Conservation (phyloP, 2,329 filamentous ascomycete species). For the Diaporthe australafricana region DNA sequence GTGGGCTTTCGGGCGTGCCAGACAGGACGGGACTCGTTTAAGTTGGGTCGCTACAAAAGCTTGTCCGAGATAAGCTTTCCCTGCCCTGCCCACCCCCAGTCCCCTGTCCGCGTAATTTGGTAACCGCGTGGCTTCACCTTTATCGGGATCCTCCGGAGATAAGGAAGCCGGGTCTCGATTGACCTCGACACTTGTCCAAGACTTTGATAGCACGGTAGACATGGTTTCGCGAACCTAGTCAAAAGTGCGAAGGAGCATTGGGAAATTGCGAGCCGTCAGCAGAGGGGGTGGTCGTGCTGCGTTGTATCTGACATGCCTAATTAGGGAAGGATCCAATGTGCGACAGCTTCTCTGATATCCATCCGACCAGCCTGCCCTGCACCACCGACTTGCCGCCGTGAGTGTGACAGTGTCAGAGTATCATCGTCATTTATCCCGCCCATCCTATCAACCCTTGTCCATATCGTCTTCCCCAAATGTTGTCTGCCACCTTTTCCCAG, state of each 20-base stretch:
- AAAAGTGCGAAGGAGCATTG: not conserved
- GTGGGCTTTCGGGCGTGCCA: not conserved
- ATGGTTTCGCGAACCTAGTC: not conserved
- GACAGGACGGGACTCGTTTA: not conserved
- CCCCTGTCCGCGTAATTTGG: not conserved
- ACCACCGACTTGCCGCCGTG: not conserved
- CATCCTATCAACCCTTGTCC: not conserved
- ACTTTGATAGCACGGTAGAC: not conserved
- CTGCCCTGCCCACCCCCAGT: not conserved
- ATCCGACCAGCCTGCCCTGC: not conserved
- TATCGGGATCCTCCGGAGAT: slow-evolving; percentile 10
- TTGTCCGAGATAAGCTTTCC: slow-evolving; percentile 22
- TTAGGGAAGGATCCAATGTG: not conserved
- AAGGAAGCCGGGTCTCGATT: not conserved
- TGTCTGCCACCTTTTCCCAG: not conserved
- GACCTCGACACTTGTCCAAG: not conserved
- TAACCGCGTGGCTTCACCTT: not conserved
- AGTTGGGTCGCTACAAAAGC: slow-evolving; percentile 2
- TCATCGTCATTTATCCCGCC: slow-evolving; percentile 17
- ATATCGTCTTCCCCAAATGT: not conserved
- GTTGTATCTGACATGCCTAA: not conserved
- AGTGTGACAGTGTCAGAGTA: not conserved
- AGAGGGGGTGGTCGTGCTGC: not conserved
- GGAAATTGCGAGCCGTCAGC: not conserved
- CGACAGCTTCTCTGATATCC: not conserved